phyloP scores from a whole-genome alignment of 345 rosid species.

The Citrus glauca region DNA sequence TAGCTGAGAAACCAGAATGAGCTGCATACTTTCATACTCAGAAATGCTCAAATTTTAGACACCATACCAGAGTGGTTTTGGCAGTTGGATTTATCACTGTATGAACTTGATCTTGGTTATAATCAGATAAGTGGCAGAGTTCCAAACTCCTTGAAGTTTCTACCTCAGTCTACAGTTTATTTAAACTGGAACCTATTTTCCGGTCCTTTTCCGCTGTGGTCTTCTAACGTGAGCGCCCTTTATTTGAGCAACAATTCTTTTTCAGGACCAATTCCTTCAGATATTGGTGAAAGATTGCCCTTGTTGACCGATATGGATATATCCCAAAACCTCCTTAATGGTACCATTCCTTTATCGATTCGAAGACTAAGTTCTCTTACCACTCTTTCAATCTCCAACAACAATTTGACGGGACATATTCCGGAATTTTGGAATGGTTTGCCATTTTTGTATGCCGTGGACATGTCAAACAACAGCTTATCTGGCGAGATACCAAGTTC shows the following conservation, averaged over 20 bases:
- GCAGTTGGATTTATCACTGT: not conserved
- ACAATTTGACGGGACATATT: slow-evolving; percentile 5
- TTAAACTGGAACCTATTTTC: slow-evolving; percentile 17
- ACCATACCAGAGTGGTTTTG: slow-evolving; percentile 19
- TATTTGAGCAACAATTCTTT: slow-evolving; percentile 16
- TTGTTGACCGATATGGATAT: slow-evolving; percentile 5
- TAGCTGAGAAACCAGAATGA: slow-evolving; percentile 20
- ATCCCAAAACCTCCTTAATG: slow-evolving; percentile 16
- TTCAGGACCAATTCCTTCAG: slow-evolving; percentile 22
- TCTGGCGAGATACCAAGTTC: not conserved
- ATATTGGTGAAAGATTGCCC: slow-evolving; percentile 13
- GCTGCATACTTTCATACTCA: not conserved
- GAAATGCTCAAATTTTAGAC: slow-evolving; percentile 12
- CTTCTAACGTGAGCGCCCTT: slow-evolving; percentile 13
- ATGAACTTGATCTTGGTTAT: slow-evolving; percentile 9
- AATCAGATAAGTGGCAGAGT: slow-evolving; percentile 15
- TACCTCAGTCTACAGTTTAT: not conserved
- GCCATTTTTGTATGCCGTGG: not conserved
- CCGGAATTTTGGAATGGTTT: slow-evolving; percentile 6
- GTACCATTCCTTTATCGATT: slow-evolving; percentile 12
- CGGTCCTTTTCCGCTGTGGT: slow-evolving; percentile 23
- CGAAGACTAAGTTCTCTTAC: not conserved
- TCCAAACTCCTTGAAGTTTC: slow-evolving; percentile 13
- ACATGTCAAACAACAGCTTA: not conserved
- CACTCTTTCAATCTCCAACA: slow-evolving; percentile 1